Base-by-base conservation (phyloP, 2,329 filamentous ascomycete genomes). In the Graphilbum fragrans region DNA sequence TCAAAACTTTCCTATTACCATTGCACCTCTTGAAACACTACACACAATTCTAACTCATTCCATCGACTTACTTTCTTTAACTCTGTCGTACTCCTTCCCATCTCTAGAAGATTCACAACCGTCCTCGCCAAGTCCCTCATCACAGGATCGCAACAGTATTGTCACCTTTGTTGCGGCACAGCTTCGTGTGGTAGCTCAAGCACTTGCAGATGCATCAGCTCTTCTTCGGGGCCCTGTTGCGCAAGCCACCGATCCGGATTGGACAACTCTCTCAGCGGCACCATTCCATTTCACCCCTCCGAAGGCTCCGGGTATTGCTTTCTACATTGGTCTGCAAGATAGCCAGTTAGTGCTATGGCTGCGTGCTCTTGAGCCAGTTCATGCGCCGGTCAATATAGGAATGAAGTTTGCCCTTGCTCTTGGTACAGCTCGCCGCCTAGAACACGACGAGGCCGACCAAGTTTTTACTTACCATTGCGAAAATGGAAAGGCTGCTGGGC, bases 41-140 rank as follows among this genome's bases (percentile, higher is more conserved):
- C 76, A 86, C 47, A 76, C 77, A n/a, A 69, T 87, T 33, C 80
- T 96, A 50, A 90, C 83, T 46, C 76, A 86, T 53, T 81, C 85
- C 43, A 74, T 95, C 47, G 86, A 93, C 58, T 77, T 94, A 37
- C 78, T 94, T 38, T 76, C 82, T 52, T 73, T 93, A 16, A 86
- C 82, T 35, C 72, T 82, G 22, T 81, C 79, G 66, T 82, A 82
- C 12, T 5, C n/a, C 7, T 29, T 45, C 40, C 17, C 49, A 39
- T 27, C 50, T 21, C 10, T 25, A 5, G 10, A 4, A 27, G 10
- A 9, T 29, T 4, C 2, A 40, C 2, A 9, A 31, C 34, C 17
- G 18, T n/a, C 29, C 14, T 2, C 14, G 22, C 7, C 11, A 7
- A 17, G 16, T 18, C 12, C 25, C 5, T 14, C 5, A 0, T 19